Evolutionary conservation across 495 filamentous ascomycete species (phyloP), one percentile per base, ranked within the genome.

Genomic region (Aspergillus affinis): DNA sequence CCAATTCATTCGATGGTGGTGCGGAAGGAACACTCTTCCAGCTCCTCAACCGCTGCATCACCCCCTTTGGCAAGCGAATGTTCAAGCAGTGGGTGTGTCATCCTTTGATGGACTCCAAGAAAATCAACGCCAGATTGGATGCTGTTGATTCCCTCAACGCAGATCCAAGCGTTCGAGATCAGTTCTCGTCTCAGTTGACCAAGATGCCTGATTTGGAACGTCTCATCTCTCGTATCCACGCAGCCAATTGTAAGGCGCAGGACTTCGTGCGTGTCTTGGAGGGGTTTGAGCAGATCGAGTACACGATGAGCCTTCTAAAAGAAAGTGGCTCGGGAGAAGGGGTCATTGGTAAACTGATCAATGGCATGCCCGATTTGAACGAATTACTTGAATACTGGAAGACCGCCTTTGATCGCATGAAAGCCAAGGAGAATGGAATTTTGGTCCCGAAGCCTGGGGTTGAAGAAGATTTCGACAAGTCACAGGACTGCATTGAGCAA

Each of bases 71-170:
- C 54, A 99, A 99, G 78, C 88, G 95, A 5, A 89, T 94, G 75
- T 93, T 98, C 73, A 88, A 92, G 45, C 93, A 97, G 72, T 99
- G 95, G 95, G 89, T 98, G 3, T 98, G 94, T 75, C 95, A 98
- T 66, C 95, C 95, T 0, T 80, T 99, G 30, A 89, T 91, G 60
- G 90, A 97, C 75, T 83, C 89, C 19, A 74, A 81, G 20, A 90
- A 87, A 73, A 97, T 98, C 78, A 95, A 98, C 69, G 90, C 94
- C 53, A 81, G 95, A n/a, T 76, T 99, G 7, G 95, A 99, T 74
- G 94, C 95, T 6, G 93, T 99, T 13, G 95, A 98, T 61, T 86
- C 91, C 62, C 74, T 99, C 9, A 97, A 96, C 60, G 87, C 90
- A 0, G 91, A 97, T 67, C 79, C 82, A 1, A 85, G 79, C 49